Evolutionary conservation across 805 yeast genomes (phyloP).

Genomic region (Isabelozyma rhagii): DNA sequence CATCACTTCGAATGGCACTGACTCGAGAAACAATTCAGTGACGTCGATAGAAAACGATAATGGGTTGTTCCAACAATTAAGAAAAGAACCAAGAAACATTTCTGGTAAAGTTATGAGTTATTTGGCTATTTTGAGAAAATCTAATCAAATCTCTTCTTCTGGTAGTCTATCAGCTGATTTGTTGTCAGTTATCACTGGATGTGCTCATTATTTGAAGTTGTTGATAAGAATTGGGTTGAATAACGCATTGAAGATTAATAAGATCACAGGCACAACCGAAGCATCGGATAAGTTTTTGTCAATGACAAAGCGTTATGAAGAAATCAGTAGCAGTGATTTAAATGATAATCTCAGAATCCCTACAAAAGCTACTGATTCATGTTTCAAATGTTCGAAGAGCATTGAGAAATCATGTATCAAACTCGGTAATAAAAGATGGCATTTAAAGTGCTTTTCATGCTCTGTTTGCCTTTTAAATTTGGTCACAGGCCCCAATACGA

Average conservation of each 20-base stretch:
- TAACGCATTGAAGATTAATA: constrained; percentile 69
- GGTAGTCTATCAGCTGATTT: constrained; percentile 60
- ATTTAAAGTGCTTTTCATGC: constrained; percentile 69
- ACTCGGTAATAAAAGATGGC: constrained; percentile 73
- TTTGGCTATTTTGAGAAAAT: constrained; percentile 75
- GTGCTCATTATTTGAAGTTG: constrained; percentile 89
- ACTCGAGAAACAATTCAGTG: constrained; percentile 3
- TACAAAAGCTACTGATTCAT: constrained; percentile 68
- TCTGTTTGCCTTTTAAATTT: constrained; percentile 41
- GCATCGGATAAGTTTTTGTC: constrained; percentile 63
- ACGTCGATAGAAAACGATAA: background rate
- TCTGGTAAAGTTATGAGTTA: constrained; percentile 90
- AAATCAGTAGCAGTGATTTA: background rate
- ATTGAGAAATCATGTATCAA: constrained; percentile 82
- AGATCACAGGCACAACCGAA: constrained; percentile 50
- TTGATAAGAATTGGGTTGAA: constrained; percentile 77
- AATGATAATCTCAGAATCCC: constrained; percentile 44
- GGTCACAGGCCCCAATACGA: constrained; percentile 22
- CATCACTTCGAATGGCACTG: background rate
- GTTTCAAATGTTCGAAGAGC: constrained; percentile 66
- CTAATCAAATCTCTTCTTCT: constrained; percentile 32
- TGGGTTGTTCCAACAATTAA: constrained; percentile 29
- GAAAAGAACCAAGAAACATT: constrained; percentile 75
- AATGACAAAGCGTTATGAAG: constrained; percentile 14
- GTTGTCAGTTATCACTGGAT: constrained; percentile 78